Base-by-base conservation (phyloP, 805 yeast genomes). In the Candida sakaeoensis region DNA sequence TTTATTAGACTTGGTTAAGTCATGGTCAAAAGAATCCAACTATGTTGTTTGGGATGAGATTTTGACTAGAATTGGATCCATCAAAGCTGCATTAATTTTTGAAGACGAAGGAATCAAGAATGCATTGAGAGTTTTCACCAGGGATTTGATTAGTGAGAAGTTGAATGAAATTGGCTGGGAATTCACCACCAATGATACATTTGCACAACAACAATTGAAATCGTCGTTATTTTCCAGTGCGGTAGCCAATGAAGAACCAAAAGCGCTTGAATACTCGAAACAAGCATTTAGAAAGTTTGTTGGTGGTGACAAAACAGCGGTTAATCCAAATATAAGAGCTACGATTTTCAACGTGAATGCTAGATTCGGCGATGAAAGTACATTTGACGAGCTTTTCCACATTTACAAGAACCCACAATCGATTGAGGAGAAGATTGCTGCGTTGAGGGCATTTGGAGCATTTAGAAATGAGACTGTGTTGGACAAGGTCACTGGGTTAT, bases 261-360 rank as follows among this genome's bases (percentile, higher is more conserved):
- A 60, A 13, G 78, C 74, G 39, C 56, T 68, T 21, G 73, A 63
- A 28, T 74, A 70, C 37, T 74, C 79, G 25, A 42, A 66, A 35
- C 65, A 67, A 7, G 62, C 74, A 52, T 85, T 84, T 58, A 68
- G 62, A 6, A 65, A 68, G 30, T 83, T 67, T 53, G 64, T 72
- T 36, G 63, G 67, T 9, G 93, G 93, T 46, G 85, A 84, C 56
- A 72, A 73, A 48, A 62, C 70, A 22, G 86, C 87, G 24, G 71
- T 88, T 47, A 79, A 86, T 59, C 86, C 95, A 42, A 80, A 85
- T 65, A 63, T 87, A 50, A 77, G 85, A 61, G 75, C 73, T 4
- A 54, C 82, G 12, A 79, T 87, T 14, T 87, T 84, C 63, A 63
- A 60, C 39, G 64, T 79, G n/a, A 86, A 75, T 44, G 86, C 90